Conservation (phyloP, 2,329 filamentous ascomycete genomes). For the Torrubiella hemipterigena region DNA sequence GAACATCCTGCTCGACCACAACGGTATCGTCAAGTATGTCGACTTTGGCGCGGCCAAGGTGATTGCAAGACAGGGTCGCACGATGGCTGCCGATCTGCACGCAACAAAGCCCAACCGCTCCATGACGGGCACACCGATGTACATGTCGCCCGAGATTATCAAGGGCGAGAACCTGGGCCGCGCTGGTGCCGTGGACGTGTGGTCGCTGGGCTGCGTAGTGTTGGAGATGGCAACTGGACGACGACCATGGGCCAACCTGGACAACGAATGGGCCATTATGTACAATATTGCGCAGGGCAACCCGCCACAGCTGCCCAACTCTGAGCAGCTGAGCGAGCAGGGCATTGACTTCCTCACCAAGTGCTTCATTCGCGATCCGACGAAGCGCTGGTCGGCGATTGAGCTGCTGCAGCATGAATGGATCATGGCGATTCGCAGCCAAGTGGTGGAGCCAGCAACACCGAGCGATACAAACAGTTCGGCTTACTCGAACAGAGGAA, state of each 20-base stretch:
- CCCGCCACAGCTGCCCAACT: slow-evolving; percentile 68
- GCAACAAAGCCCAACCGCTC: slow-evolving; percentile 64
- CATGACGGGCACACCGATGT: slow-evolving; percentile 98
- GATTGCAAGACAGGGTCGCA: slow-evolving; percentile 87
- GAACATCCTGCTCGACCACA: slow-evolving; percentile 93
- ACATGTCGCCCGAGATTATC: slow-evolving; percentile 99
- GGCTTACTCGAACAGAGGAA: not conserved
- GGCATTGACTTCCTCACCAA: slow-evolving; percentile 81
- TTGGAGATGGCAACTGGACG: slow-evolving; percentile 95
- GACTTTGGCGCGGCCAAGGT: slow-evolving; percentile 97
- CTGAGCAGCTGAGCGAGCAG: slow-evolving; percentile 70
- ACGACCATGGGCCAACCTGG: slow-evolving; percentile 85
- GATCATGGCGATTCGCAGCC: slow-evolving; percentile 56
- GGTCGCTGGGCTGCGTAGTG: slow-evolving; percentile 93
- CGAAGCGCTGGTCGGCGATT: slow-evolving; percentile 65
- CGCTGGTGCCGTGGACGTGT: slow-evolving; percentile 83
- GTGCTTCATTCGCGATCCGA: slow-evolving; percentile 80
- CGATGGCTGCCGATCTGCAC: slow-evolving; percentile 52
- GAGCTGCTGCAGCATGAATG: slow-evolving; percentile 92
- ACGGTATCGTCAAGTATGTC: slow-evolving; percentile 97
- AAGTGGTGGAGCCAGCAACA: slow-evolving; percentile 52
- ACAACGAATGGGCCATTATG: slow-evolving; percentile 99
- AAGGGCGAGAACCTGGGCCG: slow-evolving; percentile 73
- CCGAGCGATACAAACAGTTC: slow-evolving; percentile 41
- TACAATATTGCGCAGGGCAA: slow-evolving; percentile 99